Evolutionary conservation across 176 grass and related monocot genomes (phyloP), one percentile per base, ranked within the genome.

Genomic region (Calamus simplicifolius): DNA sequence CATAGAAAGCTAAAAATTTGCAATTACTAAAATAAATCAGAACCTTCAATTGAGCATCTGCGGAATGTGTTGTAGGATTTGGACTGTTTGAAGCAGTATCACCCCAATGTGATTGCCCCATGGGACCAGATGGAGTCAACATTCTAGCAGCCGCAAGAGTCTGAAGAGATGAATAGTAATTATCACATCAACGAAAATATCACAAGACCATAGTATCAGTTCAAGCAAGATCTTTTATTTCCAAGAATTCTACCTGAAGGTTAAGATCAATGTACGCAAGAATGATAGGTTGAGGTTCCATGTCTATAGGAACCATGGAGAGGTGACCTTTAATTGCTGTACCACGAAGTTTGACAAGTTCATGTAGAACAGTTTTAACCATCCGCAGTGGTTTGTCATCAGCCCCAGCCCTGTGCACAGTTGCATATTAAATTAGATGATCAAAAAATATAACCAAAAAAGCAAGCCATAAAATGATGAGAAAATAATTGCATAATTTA

Each of bases 241-340:
- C 35, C 35, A 43, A 43, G 2, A 43, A 43, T 0, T 43, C 26
- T 80, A 98, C 93, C 93, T 98, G 93, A 73, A 98, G 93, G 76
- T 98, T 98, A 61, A 98, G 81, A 66, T 98, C 93, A 78, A 98
- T 98, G 29, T 98, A 98, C 26, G 93, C 93, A 51, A 98, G 79
- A 82, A 98, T 98, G 69, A 98, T 98, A 23, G 93, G 93, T 67
- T 98, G 93, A 76, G 93, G 93, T 67, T 98, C 93, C 54, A 72
- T 83, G 56, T 98, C 93, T 78, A 98, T 98, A 81, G 93, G 93
- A 62, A 98, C 88, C 93, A 98, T 98, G 59, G 93, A 98, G 55
- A 98, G 93, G 66, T 98, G 93, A n/a, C 93, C 93, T 53, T 98
- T 98, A 72, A 98, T 89, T 64, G 93, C 84, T 4, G 93, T 98